Conservation (phyloP, 2,329 filamentous ascomycete genomes). For the Alternaria triticina region DNA sequence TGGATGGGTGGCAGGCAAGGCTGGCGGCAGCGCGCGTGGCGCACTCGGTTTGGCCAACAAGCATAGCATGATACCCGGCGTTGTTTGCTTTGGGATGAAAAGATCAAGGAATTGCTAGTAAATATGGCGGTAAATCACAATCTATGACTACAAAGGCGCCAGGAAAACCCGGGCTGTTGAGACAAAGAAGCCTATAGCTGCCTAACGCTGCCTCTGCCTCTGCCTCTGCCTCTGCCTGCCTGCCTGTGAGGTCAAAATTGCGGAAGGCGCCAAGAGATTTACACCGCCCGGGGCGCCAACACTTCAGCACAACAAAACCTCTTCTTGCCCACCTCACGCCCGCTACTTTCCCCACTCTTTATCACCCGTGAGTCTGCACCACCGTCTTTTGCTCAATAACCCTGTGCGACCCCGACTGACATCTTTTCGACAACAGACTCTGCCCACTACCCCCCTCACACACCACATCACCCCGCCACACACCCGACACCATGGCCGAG, state of each 20-base stretch:
- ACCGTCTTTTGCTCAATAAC: constrained; percentile 15
- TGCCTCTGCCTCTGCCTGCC: constrained; percentile 25
- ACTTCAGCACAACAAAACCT: constrained; percentile 44
- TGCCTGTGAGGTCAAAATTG: constrained; percentile 27
- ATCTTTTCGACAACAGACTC: constrained; percentile 21
- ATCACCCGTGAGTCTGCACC: constrained; percentile 31
- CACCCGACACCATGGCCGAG: constrained; percentile 61
- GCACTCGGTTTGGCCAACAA: constrained; percentile 39
- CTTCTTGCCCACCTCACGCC: constrained; percentile 38
- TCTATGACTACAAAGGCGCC: background rate
- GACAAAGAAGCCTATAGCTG: constrained; percentile 19
- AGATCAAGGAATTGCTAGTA: background rate
- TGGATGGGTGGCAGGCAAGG: background rate
- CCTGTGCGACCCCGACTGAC: constrained; percentile 25
- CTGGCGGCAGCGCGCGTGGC: constrained; percentile 33
- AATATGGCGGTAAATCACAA: background rate
- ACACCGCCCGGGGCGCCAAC: constrained; percentile 37
- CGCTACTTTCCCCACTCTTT: constrained; percentile 37
- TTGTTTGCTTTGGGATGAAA: constrained; percentile 19
- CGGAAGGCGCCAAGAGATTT: constrained; percentile 26
- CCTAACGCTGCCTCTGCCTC: constrained; percentile 26
- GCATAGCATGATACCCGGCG: constrained; percentile 48
- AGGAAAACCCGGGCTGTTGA: background rate
- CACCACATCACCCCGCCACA: constrained; percentile 41
- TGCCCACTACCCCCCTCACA: constrained; percentile 28